Percentiles rank a stretch among this genome's conserved stretches.
phyloP scores from a whole-genome alignment of 352 stramenopile species.

The Phytopythium oedochilum region DNA sequence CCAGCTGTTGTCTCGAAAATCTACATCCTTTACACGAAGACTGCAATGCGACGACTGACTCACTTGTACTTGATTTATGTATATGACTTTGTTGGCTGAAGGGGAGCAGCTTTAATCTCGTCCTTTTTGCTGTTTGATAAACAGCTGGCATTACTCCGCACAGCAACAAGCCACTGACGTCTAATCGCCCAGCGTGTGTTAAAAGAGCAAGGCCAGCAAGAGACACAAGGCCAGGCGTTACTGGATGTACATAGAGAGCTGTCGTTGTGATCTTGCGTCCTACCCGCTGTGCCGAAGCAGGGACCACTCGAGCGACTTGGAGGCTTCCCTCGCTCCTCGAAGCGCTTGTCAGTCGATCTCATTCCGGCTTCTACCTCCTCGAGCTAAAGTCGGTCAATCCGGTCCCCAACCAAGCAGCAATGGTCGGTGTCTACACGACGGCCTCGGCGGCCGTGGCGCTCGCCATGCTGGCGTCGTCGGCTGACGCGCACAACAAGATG shows the following conservation, averaged over 20 bases:
- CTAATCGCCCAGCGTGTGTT: too few species aligned
- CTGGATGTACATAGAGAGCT: too few species aligned
- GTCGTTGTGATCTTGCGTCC: too few species aligned
- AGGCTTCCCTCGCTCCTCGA: too few species aligned
- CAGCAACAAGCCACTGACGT: too few species aligned
- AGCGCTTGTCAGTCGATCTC: too few species aligned
- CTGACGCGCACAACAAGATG: slow-evolving; percentile 41
- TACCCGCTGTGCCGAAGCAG: too few species aligned
- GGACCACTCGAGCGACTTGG: too few species aligned
- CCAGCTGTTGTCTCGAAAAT: background rate
- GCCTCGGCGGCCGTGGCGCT: slow-evolving; percentile 9
- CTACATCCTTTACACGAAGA: background rate
- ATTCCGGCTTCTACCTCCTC: background rate
- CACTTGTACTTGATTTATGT: background rate
- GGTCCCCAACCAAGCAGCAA: background rate
- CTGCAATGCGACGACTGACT: background rate
- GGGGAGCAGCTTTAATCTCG: background rate
- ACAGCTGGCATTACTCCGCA: too few species aligned
- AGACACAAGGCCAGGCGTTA: too few species aligned
- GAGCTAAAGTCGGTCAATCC: background rate
- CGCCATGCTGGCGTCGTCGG: slow-evolving; percentile 11
- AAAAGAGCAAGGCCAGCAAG: too few species aligned
- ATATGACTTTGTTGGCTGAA: too few species aligned
- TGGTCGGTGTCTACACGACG: slow-evolving; percentile 3
- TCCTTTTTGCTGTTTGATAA: background rate